These are phyloP conservation scores for Mucor circinelloides DNA, from an alignment of 371 early-diverging fungal species.

Conservation along the genomic window DNA sequence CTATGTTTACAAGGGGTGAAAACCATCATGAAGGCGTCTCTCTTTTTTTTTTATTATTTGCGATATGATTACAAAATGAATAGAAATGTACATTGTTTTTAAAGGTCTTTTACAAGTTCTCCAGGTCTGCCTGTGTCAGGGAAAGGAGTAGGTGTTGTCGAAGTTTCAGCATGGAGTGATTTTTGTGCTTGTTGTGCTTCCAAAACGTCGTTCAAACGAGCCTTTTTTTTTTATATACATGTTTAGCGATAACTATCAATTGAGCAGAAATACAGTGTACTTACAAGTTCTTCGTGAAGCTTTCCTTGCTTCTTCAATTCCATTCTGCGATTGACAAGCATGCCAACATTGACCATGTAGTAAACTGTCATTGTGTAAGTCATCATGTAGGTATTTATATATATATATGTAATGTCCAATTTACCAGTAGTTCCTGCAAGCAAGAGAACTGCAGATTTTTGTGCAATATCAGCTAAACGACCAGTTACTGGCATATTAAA, in stretches of 20 bases:
- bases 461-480: conserved; percentile 51
- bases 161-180: conserved; percentile 45
- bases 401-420: too few species aligned
- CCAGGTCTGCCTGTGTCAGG: conserved; percentile 39
- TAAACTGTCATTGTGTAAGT: conserved; percentile 53
- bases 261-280: not conserved
- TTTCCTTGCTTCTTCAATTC: conserved; percentile 51
- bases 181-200: conserved; percentile 19
- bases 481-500: conserved; percentile 37
- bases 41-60: not conserved
- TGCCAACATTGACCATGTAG: conserved; percentile 79
- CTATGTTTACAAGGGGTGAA: not conserved
- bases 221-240: conserved; percentile 15
- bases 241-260: not conserved
- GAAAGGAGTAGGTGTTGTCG: conserved; percentile 45
- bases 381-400: not conserved
- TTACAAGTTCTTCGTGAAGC: conserved; percentile 54
- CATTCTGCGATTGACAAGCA: conserved; percentile 62
- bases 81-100: conserved; percentile 2
- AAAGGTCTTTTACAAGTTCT: conserved; percentile 16
- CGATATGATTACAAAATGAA: conserved; percentile 1
- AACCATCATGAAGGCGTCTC: not conserved
- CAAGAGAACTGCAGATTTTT: conserved; percentile 51
- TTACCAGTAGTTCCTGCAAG: conserved; percentile 53
- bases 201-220: conserved; percentile 28